Evolutionary conservation across 352 stramenopile genomes (phyloP).

Genomic region (Globisporangium nodosum): DNA sequence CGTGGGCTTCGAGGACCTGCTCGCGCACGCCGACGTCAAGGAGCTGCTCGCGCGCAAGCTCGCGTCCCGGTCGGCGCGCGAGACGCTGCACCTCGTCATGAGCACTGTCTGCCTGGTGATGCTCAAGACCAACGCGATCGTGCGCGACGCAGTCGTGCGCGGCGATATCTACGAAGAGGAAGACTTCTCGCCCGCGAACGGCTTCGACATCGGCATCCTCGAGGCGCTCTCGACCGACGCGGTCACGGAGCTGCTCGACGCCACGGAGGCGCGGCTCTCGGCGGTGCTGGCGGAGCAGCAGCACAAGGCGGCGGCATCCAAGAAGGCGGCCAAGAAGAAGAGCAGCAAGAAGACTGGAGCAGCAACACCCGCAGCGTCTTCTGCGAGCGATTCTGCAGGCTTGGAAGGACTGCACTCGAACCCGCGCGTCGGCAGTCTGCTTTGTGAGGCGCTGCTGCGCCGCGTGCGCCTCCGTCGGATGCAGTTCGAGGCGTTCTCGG

Average conservation of each 20-base stretch:
- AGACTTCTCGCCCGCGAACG: slow-evolving; percentile 84
- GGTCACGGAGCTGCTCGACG: slow-evolving; percentile 31
- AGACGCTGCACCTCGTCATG: slow-evolving; percentile 73
- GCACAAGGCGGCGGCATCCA: slow-evolving; percentile 29
- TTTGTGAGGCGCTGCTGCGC: slow-evolving; percentile 61
- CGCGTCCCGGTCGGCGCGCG: slow-evolving; percentile 20
- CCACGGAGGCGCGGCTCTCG: slow-evolving; percentile 45
- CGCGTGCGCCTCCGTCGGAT: slow-evolving; percentile 49
- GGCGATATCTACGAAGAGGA: slow-evolving; percentile 97
- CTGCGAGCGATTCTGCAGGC: neutral
- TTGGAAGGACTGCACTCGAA: slow-evolving; percentile 51
- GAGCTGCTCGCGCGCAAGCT: slow-evolving; percentile 27
- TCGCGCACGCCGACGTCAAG: slow-evolving; percentile 19
- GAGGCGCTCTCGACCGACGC: slow-evolving; percentile 31
- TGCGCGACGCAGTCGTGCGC: slow-evolving; percentile 81
- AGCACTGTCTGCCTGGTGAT: slow-evolving; percentile 54
- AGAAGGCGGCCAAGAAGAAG: slow-evolving; percentile 65
- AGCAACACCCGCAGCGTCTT: neutral
- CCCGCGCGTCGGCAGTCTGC: slow-evolving; percentile 33
- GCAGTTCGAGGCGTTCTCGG: slow-evolving; percentile 36
- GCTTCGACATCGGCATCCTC: slow-evolving; percentile 53
- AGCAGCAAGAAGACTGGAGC: slow-evolving; percentile 31
- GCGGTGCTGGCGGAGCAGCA: slow-evolving; percentile 36
- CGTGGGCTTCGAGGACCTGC: slow-evolving; percentile 15
- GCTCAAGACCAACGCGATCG: slow-evolving; percentile 71